phyloP scores from a whole-genome alignment of 2,329 filamentous ascomycete species.

The Mycogone perniciosa region DNA sequence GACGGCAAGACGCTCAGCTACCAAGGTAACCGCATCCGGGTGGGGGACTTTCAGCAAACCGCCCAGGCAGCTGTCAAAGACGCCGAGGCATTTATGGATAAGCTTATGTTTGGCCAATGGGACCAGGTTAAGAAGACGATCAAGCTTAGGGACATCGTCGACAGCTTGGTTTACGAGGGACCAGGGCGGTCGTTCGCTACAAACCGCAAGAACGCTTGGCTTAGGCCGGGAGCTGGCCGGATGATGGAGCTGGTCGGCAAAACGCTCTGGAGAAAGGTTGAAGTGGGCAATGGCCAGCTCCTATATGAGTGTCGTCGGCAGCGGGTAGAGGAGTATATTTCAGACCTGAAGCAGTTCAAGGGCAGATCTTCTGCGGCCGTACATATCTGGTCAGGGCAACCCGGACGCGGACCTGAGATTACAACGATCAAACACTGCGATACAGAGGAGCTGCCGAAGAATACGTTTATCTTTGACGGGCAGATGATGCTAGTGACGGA shows the following conservation, averaged over 20 bases:
- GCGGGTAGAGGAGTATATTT: background rate
- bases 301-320: background rate
- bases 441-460: constrained; percentile 6
- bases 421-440: constrained; percentile 13
- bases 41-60: too few species aligned
- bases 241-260: background rate
- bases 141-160: background rate
- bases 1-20: too few species aligned
- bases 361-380: background rate
- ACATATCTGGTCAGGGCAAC: constrained; percentile 11
- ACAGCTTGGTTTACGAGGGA: constrained; percentile 1
- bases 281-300: background rate
- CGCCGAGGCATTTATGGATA: background rate
- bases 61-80: too few species aligned
- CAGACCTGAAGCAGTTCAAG: background rate
- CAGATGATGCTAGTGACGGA: constrained; percentile 13
- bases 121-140: background rate
- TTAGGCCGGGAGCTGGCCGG: background rate
- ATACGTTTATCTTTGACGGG: constrained; percentile 11
- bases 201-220: constrained; percentile 12
- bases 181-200: constrained; percentile 10
- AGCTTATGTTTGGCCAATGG: background rate
- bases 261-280: background rate
- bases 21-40: too few species aligned
- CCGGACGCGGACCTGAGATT: constrained; percentile 11